phyloP scores from a whole-genome alignment of 2,329 filamentous ascomycete genomes.

The Capronia epimyces region DNA sequence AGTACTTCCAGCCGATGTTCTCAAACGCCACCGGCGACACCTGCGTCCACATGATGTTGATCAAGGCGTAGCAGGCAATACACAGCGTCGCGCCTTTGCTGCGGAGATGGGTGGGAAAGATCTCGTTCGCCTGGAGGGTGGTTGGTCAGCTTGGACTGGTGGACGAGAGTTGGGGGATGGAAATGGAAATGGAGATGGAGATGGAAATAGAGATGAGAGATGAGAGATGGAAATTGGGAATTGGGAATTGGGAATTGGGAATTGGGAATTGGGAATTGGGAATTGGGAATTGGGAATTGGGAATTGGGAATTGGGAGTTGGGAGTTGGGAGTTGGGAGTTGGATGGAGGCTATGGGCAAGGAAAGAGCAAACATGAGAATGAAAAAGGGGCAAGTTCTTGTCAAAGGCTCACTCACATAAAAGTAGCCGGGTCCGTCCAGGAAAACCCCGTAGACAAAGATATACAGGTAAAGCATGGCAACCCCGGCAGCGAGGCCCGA shows the following conservation, averaged over 20 bases:
- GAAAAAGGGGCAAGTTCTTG: too few species aligned
- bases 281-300: too few species aligned
- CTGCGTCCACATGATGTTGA: conserved; percentile 22
- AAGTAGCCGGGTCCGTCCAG: conserved; percentile 25
- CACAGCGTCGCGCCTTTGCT: conserved; percentile 21
- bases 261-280: too few species aligned
- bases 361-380: too few species aligned
- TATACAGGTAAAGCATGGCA: conserved; percentile 19
- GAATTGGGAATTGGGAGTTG: too few species aligned
- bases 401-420: conserved; percentile 6
- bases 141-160: conserved; percentile 30
- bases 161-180: neutral
- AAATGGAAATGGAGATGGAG: too few species aligned
- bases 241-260: too few species aligned
- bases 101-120: conserved; percentile 26
- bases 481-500: conserved; percentile 4
- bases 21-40: conserved; percentile 26
- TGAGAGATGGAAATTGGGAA: too few species aligned
- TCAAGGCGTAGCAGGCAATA: conserved; percentile 17
- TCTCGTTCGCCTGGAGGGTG: conserved; percentile 13
- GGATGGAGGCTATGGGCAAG: too few species aligned
- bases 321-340: too few species aligned
- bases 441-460: conserved; percentile 8
- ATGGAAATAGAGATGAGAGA: too few species aligned
- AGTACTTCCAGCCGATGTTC: conserved; percentile 16